Evolutionary conservation across 2,329 filamentous ascomycete genomes (phyloP).

Genomic region (Incumbomyces delicatus): DNA sequence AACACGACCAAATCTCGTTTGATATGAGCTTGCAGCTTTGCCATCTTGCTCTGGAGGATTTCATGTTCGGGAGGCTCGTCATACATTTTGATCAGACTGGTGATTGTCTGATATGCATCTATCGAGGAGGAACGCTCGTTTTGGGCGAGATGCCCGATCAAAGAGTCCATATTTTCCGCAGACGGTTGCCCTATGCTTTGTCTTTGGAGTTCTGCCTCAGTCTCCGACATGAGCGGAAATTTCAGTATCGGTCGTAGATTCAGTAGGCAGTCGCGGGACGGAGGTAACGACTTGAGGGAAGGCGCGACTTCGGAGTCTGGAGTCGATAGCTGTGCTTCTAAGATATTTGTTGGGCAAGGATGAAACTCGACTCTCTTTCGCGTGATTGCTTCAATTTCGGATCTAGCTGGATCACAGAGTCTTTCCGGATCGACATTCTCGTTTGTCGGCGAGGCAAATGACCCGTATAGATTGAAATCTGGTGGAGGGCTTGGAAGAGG

Average conservation of each 20-base stretch:
- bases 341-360: constrained; percentile 39
- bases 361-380: constrained; percentile 55
- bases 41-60: constrained; percentile 65
- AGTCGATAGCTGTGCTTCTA: constrained; percentile 25
- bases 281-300: constrained; percentile 33
- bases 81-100: constrained; percentile 66
- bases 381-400: constrained; percentile 2
- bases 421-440: constrained; percentile 11
- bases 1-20: constrained; percentile 56
- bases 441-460: constrained; percentile 7
- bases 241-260: constrained; percentile 76
- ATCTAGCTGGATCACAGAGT: constrained; percentile 10
- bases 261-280: constrained; percentile 40
- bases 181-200: constrained; percentile 9
- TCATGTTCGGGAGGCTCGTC: constrained; percentile 69
- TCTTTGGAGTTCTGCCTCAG: constrained; percentile 10
- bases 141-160: constrained; percentile 69
- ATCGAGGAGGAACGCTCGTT: constrained; percentile 61
- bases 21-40: constrained; percentile 69
- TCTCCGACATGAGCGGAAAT: constrained; percentile 34
- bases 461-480: background rate
- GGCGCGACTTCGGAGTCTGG: constrained; percentile 7
- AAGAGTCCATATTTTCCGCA: constrained; percentile 57
- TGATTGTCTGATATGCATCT: constrained; percentile 78
- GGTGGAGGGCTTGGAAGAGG: constrained; percentile 21